phyloP scores from a whole-genome alignment of 2,329 filamentous ascomycete species.

The Nigrospora osmanthi region DNA sequence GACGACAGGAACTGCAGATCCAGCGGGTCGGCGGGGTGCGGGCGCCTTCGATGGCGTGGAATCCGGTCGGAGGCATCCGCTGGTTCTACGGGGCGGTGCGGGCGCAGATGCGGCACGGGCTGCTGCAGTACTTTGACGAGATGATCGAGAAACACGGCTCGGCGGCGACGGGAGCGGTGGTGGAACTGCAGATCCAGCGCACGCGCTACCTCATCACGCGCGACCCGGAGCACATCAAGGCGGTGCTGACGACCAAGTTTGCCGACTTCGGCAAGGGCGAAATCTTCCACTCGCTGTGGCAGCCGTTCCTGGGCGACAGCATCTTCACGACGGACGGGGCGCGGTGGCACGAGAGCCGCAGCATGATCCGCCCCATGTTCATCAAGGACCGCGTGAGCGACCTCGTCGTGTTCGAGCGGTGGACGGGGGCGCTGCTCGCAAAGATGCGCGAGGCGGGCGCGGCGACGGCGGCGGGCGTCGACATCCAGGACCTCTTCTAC shows the following conservation, averaged over 20 bases:
- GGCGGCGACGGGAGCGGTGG: constrained; percentile 20
- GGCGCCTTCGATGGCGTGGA: constrained; percentile 22
- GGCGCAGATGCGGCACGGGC: constrained; percentile 20
- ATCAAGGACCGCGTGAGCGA: constrained; percentile 36
- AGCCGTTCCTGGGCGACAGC: constrained; percentile 43
- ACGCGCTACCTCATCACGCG: constrained; percentile 35
- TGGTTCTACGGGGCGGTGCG: constrained; percentile 19
- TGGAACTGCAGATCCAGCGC: constrained; percentile 26
- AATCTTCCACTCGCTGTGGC: constrained; percentile 32
- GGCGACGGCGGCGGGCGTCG: constrained; percentile 58
- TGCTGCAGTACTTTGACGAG: constrained; percentile 10
- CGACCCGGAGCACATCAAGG: constrained; percentile 50
- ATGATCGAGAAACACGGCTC: neutral
- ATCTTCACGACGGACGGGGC: constrained; percentile 47
- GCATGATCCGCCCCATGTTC: constrained; percentile 48
- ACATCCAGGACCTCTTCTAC: constrained; percentile 58
- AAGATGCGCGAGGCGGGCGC: constrained; percentile 55
- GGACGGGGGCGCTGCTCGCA: constrained; percentile 50
- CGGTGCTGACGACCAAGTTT: constrained; percentile 48
- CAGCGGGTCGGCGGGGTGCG: constrained; percentile 22
- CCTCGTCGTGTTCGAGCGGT: constrained; percentile 50
- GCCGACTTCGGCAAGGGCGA: constrained; percentile 42
- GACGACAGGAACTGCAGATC: constrained; percentile 17
- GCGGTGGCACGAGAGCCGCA: constrained; percentile 44
- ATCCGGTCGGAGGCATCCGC: constrained; percentile 15